Evolutionary conservation across 495 filamentous ascomycete genomes (phyloP).

Genomic region (Entonaema liquescens): DNA sequence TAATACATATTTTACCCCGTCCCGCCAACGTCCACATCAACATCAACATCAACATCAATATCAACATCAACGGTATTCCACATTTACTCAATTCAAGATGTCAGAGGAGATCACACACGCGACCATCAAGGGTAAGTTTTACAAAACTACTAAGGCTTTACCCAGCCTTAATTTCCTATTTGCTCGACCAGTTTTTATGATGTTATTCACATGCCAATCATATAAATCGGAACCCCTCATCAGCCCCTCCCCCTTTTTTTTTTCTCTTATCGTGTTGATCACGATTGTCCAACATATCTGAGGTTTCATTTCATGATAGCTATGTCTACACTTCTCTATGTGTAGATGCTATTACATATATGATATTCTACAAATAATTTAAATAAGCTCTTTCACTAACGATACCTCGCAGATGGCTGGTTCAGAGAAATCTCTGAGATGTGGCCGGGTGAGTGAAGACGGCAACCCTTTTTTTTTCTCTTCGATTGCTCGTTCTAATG

Average conservation of each 20-base stretch:
- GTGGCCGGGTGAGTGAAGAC: conserved; percentile 77
- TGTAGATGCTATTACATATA: not conserved
- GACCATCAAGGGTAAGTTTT: conserved; percentile 66
- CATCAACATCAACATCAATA: too few species aligned
- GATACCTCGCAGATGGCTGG: conserved; percentile 83
- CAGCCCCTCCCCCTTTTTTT: not conserved
- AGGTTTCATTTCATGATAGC: not conserved
- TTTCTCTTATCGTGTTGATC: not conserved
- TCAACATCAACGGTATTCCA: conserved; percentile 18
- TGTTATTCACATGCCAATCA: conserved; percentile 1
- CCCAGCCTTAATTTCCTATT: not conserved
- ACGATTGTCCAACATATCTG: conserved; percentile 1
- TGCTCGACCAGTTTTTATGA: conserved; percentile 9
- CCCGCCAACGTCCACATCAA: conserved; percentile 15
- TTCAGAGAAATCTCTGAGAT: conserved; percentile 97
- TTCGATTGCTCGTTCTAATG: conserved; percentile 19
- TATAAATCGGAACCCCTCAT: conserved; percentile 1
- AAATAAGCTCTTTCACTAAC: conserved; percentile 17
- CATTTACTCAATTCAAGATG: conserved; percentile 41
- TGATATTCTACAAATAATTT: not conserved
- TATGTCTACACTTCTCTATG: not conserved
- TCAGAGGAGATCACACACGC: conserved; percentile 63
- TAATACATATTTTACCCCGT: conserved; percentile 2
- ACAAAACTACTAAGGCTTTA: not conserved
- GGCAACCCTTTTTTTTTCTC: not conserved